Percentiles rank a stretch among this genome's conserved stretches.
Evolutionary conservation across 768 basidiomycete genomes (phyloP).

Genomic region (Harrya chromipes): DNA sequence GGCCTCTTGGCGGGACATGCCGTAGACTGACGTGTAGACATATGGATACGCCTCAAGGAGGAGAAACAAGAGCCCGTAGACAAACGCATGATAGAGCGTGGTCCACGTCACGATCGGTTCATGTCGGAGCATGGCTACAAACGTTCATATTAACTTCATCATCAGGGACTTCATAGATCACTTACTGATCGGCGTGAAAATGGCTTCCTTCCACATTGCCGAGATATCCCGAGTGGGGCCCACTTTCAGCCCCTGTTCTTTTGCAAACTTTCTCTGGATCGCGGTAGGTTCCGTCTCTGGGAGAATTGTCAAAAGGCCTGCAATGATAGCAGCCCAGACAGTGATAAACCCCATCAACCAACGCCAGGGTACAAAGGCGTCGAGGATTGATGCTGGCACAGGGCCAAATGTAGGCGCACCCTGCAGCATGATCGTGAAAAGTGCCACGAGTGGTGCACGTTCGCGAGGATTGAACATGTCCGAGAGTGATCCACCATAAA

Average conservation of each 20-base stretch:
- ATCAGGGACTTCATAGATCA: neutral
- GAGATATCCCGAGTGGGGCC: neutral
- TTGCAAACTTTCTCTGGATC: slow-evolving; percentile 18
- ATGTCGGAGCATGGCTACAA: slow-evolving; percentile 21
- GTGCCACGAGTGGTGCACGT: slow-evolving; percentile 27
- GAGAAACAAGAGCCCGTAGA: slow-evolving; percentile 28
- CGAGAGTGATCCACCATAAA: slow-evolving; percentile 30
- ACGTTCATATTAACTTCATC: neutral
- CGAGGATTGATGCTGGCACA: slow-evolving; percentile 23
- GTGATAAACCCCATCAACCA: slow-evolving; percentile 27
- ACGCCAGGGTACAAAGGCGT: slow-evolving; percentile 22
- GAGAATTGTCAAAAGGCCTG: slow-evolving; percentile 13
- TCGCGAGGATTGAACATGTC: slow-evolving; percentile 29
- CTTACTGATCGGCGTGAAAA: slow-evolving; percentile 27
- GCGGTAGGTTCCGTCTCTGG: slow-evolving; percentile 26
- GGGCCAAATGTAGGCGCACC: slow-evolving; percentile 30
- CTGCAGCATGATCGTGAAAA: slow-evolving; percentile 30
- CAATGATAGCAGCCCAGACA: slow-evolving; percentile 21
- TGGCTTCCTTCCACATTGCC: slow-evolving; percentile 21
- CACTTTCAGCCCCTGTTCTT: slow-evolving; percentile 3
- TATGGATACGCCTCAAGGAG: slow-evolving; percentile 30
- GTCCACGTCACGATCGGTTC: slow-evolving; percentile 30
- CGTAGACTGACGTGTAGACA: slow-evolving; percentile 19
- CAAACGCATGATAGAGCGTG: slow-evolving; percentile 26
- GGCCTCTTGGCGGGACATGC: slow-evolving; percentile 24